phyloP scores from a whole-genome alignment of 192 early-diverging fungal species.

The Coemansia sp. region DNA sequence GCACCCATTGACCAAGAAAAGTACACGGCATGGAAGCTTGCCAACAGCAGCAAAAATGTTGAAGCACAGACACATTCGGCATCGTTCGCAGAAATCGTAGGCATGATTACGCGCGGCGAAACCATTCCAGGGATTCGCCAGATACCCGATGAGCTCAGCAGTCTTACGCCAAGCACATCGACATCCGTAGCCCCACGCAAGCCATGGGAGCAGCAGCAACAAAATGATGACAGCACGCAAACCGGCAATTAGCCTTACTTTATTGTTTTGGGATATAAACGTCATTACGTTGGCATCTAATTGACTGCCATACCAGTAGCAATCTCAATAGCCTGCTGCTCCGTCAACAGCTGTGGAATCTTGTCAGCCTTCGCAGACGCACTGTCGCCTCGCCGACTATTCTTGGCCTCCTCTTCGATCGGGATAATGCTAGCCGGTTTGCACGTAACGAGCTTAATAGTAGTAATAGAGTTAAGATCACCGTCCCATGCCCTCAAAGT shows the following conservation, averaged over 20 bases:
- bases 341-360: conserved; percentile 7
- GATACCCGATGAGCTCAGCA: conserved; percentile 44
- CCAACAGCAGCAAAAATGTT: not conserved
- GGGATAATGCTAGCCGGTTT: conserved; percentile 25
- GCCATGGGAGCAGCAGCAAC: conserved; percentile 40
- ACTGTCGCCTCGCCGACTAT: not conserved
- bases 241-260: not conserved
- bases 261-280: not conserved
- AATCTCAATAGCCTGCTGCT: conserved; percentile 23
- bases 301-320: conserved; percentile 36
- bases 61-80: conserved; percentile 19
- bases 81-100: conserved; percentile 42
- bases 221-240: not conserved
- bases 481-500: conserved; percentile 47
- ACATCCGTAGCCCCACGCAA: conserved; percentile 33
- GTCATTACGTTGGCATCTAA: not conserved
- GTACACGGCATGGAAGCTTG: conserved; percentile 34
- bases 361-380: conserved; percentile 2
- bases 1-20: conserved; percentile 14
- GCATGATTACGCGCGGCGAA: conserved; percentile 39
- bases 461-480: conserved; percentile 50
- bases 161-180: conserved; percentile 34
- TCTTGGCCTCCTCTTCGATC: conserved; percentile 3
- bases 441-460: conserved; percentile 43
- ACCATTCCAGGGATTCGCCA: conserved; percentile 37